Evolutionary conservation across 495 filamentous ascomycete species (phyloP).

Genomic region (Tuber borchii): DNA sequence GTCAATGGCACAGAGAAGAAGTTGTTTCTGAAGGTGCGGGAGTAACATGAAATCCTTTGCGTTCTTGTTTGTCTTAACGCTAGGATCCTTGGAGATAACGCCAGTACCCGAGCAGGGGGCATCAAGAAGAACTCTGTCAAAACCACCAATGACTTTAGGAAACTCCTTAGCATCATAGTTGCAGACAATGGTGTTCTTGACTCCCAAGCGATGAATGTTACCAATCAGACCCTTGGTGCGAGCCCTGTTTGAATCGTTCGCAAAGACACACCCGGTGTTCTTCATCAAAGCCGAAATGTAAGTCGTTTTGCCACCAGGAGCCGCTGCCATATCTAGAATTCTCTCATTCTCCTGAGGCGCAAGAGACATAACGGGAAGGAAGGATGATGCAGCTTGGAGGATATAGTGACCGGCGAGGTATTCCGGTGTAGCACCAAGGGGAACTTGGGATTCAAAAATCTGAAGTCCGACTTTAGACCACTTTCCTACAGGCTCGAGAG

Average conservation of each 20-base stretch:
- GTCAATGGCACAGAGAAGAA: constrained; percentile 89
- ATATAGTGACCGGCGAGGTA: constrained; percentile 98
- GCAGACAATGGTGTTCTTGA: constrained; percentile 88
- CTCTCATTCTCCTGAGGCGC: constrained; percentile 90
- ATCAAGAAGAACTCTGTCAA: constrained; percentile 76
- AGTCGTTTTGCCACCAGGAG: constrained; percentile 94
- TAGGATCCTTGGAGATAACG: constrained; percentile 91
- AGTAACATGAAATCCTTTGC: constrained; percentile 86
- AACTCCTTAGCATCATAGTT: constrained; percentile 90
- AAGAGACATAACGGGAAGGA: constrained; percentile 95
- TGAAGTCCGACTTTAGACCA: constrained; percentile 98
- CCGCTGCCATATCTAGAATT: constrained; percentile 90
- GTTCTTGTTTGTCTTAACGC: constrained; percentile 94
- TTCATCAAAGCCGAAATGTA: constrained; percentile 96
- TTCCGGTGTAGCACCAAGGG: constrained; percentile 94
- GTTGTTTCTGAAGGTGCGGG: constrained; percentile 88
- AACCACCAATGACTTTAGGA: constrained; percentile 87
- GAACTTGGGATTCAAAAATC: constrained; percentile 87
- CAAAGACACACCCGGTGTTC: constrained; percentile 92
- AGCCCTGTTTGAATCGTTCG: constrained; percentile 88
- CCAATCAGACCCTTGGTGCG: constrained; percentile 95
- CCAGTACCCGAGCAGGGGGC: constrained; percentile 76
- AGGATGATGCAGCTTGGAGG: constrained; percentile 91
- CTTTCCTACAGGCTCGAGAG: constrained; percentile 92
- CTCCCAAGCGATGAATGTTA: constrained; percentile 92